Evolutionary conservation across 2,329 filamentous ascomycete genomes (phyloP), one percentile per base, ranked within the genome.

Genomic region (Fusarium marasasianum): DNA sequence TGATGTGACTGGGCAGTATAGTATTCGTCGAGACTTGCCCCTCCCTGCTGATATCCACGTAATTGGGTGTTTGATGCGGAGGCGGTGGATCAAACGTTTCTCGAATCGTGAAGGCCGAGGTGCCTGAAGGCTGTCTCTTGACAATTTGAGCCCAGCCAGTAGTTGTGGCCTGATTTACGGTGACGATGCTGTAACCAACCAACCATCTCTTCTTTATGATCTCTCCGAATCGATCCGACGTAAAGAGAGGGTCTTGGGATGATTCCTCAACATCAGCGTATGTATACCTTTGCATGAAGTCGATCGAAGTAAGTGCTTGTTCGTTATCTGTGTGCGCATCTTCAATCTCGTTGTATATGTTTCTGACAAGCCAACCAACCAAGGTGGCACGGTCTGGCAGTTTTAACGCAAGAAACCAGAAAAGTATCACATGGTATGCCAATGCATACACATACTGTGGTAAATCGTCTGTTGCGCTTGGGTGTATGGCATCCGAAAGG

Each of bases 401-500:
- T 79, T 94, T 96, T 76, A 99, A 82, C 2, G 95, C 93, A 76
- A 99, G 87, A 80, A 98, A 99, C 96, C 96, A 99, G 80, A 97
- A 98, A 4, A 95, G 93, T 74, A 99, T 95, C 76, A 98, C 94
- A 80, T 98, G 95, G 80, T 98, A 98, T 14, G 96, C 96, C 59
- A 98, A 86, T 4, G 95, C 93, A 81, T 97, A 96, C 33, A 99
- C 94, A 80, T 99, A 99, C 81, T 96, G 93, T 9, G 95, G 95
- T 56, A 98, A 87, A 74, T 96, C 94, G 70, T 96, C 93, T 13
- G 91, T 82, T 8, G 79, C 78, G 54, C 74, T 78, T 14, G 78
- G 71, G 35, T 79, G 77, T 8, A 70, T 54, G 8, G 66, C 38
- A 29, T 82, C 79, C 11, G 66, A 57, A 43, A 63, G 59, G 60